phyloP scores from a whole-genome alignment of 192 early-diverging fungal genomes.

The Chytriomyces sp. region DNA sequence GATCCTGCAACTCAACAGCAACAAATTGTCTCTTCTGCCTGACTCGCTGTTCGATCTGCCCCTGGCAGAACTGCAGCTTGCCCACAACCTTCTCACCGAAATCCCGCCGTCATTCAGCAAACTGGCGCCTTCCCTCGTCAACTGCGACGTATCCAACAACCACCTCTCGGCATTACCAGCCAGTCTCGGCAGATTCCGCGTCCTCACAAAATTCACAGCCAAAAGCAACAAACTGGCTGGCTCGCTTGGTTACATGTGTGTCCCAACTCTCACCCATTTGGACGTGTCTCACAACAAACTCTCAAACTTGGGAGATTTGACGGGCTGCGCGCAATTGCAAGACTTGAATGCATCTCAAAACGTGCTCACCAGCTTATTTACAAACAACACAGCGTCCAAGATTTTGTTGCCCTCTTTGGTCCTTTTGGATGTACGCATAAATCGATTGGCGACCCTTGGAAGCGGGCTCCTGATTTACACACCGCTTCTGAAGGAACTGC shows the following conservation, averaged over 20 bases:
- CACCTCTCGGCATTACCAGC: slow-evolving; percentile 11
- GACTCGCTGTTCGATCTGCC: slow-evolving; percentile 30
- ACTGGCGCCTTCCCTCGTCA: slow-evolving; percentile 26
- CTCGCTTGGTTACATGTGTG: neutral
- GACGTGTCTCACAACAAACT: slow-evolving; percentile 49
- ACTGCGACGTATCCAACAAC: slow-evolving; percentile 39
- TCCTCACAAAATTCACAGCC: slow-evolving; percentile 34
- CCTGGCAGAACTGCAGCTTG: slow-evolving; percentile 41
- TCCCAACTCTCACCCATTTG: slow-evolving; percentile 40
- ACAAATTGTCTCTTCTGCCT: slow-evolving; percentile 37
- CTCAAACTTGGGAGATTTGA: slow-evolving; percentile 6
- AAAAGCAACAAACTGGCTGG: slow-evolving; percentile 29
- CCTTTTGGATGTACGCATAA: slow-evolving; percentile 36
- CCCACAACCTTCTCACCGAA: slow-evolving; percentile 44
- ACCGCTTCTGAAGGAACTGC: slow-evolving; percentile 36
- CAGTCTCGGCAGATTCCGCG: neutral
- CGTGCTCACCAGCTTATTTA: slow-evolving; percentile 24
- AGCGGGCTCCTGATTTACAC: neutral
- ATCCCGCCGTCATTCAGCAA: neutral
- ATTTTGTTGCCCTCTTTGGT: slow-evolving; percentile 29
- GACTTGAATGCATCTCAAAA: slow-evolving; percentile 41
- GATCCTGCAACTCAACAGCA: slow-evolving; percentile 46
- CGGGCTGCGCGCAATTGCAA: slow-evolving; percentile 4
- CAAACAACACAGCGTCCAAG: neutral
- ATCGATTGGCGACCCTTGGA: slow-evolving; percentile 27